A percentile compares a stretch with the other conserved stretches of the same genome.
These are phyloP conservation scores for Penicillium cosmopolitanum DNA, from an alignment of 495 filamentous ascomycete genomes.

Conservation along the genomic window DNA sequence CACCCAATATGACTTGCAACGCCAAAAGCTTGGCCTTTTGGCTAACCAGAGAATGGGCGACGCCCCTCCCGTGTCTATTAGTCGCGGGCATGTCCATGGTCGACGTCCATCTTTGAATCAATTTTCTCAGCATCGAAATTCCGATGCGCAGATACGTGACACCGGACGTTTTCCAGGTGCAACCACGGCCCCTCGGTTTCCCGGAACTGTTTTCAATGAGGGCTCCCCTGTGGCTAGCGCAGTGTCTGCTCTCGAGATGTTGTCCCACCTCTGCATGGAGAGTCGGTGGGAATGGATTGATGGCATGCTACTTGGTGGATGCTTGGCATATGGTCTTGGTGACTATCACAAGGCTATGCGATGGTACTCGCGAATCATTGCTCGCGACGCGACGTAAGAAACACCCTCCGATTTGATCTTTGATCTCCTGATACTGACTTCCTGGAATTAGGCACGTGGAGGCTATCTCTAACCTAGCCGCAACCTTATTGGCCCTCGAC, in stretches of 20 bases:
- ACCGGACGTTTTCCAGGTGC: constrained; percentile 34
- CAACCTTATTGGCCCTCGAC: constrained; percentile 82
- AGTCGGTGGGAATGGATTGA: constrained; percentile 94
- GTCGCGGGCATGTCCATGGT: constrained; percentile 22
- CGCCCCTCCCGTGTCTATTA: constrained; percentile 13
- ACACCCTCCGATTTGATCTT: background rate
- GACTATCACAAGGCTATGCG: constrained; percentile 83
- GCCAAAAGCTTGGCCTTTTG: constrained; percentile 25
- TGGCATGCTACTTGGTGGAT: constrained; percentile 91
- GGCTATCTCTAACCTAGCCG: constrained; percentile 91
- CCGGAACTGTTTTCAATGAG: constrained; percentile 36
- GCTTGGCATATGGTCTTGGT: constrained; percentile 89
- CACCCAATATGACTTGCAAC: constrained; percentile 39
- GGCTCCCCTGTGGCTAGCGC: constrained; percentile 52
- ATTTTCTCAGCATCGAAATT: constrained; percentile 31
- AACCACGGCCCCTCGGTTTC: constrained; percentile 42
- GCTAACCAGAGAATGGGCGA: constrained; percentile 19
- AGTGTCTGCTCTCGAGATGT: constrained; percentile 72
- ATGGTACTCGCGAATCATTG: constrained; percentile 87
- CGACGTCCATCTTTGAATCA: constrained; percentile 36
- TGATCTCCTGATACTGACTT: constrained; percentile 11
- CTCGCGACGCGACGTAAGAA: constrained; percentile 76
- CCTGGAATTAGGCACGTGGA: constrained; percentile 76
- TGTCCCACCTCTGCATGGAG: constrained; percentile 81
- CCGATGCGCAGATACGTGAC: constrained; percentile 36